Evolutionary conservation across 345 rosid genomes (phyloP).

Genomic region (Zanthoxylum bungeanum): DNA sequence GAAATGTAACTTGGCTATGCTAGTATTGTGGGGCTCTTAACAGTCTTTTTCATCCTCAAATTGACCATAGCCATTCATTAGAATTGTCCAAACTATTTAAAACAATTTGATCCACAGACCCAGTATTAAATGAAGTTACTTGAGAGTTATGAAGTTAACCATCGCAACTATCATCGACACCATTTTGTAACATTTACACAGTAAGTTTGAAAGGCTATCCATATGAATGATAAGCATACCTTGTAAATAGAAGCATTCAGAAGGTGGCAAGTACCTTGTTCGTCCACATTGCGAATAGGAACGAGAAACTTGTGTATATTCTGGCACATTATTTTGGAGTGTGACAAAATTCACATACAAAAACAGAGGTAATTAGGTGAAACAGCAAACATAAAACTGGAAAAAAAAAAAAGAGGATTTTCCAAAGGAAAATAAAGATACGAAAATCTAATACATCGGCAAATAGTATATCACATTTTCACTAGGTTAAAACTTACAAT

Average conservation of each 20-base stretch:
- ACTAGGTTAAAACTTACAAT: slow-evolving; percentile 52
- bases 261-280: slow-evolving; percentile 39
- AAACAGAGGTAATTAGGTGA: slow-evolving; percentile 13
- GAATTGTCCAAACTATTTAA: background rate
- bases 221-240: slow-evolving; percentile 34
- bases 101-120: background rate
- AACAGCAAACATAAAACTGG: background rate
- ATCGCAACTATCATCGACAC: background rate
- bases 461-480: background rate
- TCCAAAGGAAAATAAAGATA: background rate
- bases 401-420: background rate
- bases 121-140: slow-evolving; percentile 1
- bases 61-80: background rate
- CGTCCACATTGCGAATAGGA: slow-evolving; percentile 36
- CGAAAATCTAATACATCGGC: background rate
- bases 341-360: slow-evolving; percentile 12
- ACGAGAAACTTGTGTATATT: slow-evolving; percentile 63
- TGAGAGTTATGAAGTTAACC: background rate
- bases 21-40: background rate
- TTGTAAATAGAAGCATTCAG: slow-evolving; percentile 55
- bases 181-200: background rate
- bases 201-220: slow-evolving; percentile 2
- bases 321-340: slow-evolving; percentile 43
- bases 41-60: background rate
- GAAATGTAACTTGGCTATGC: background rate